Evolutionary conservation across 2,329 filamentous ascomycete genomes (phyloP), one percentile per base, ranked within the genome.

Genomic region (Trichoderma citrinoviride): DNA sequence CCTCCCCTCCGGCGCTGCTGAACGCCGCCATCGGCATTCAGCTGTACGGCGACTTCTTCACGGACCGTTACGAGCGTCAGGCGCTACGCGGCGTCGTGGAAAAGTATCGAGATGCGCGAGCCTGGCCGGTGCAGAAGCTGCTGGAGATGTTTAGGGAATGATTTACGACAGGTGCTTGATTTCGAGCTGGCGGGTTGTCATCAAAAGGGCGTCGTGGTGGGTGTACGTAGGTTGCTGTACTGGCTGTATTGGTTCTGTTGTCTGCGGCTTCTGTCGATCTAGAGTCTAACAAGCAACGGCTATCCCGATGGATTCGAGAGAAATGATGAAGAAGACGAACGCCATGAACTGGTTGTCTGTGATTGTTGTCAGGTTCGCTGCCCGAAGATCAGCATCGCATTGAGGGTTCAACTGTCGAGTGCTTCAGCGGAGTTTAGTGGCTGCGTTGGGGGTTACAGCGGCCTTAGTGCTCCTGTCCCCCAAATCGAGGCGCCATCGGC

Each of bases 11-110:
- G 0, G 77, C 76, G 1, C 71, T 79, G 2, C 74, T 79, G 3
- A 77, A 79, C 7, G 75, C 77, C 0, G 76, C 75, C 0, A 76
- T 79, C 41, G 76, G 77, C 5, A 78, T 79, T 66, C 75, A 78
- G 69, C 65, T 79, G n/a, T 79, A 79, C 27, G 76, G 77, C 1
- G 77, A 79, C 57, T 79, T 77, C 53, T 79, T 79, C 65, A 78
- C 77, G 2, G 77, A 79, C 60, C 71, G 70, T 10, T 78, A 77
- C 52, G 77, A 79, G 65, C 70, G 77, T 1, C 69, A 70, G 21
- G 77, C 77, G 1, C 64, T 79, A 70, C 74, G 74, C 17, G 77
- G 72, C 0, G 79, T 79, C 3, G 76, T 77, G 5, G 80, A 82
- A 55, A 80, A 77, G 53, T 83, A 82, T 61, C 76, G 77, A 6